Evolutionary conservation across 768 basidiomycete genomes (phyloP).

Genomic region (Neoboletus magnificus): DNA sequence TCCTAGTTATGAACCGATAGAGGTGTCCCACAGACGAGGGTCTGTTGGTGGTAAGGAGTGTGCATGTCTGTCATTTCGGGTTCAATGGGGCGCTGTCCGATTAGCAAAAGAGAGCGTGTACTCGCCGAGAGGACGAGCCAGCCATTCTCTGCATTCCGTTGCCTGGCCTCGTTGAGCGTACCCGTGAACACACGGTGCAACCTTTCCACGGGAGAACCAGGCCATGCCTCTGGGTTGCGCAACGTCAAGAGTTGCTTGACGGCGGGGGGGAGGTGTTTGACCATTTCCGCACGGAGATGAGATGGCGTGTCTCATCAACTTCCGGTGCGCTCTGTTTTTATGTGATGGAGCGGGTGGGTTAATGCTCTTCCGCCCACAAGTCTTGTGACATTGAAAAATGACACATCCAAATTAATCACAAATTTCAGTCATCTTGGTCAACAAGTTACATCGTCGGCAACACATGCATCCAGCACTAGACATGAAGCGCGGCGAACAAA

Average conservation of each 20-base stretch:
- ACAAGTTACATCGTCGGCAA: constrained; percentile 21
- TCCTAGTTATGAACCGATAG: constrained; percentile 71
- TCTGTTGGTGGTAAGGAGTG: constrained; percentile 77
- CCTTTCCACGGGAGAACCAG: constrained; percentile 51
- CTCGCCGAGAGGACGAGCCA: constrained; percentile 80
- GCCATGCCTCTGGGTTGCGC: constrained; percentile 58
- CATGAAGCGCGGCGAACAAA: constrained; percentile 12
- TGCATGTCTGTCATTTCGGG: constrained; percentile 62
- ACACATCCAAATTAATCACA: not conserved
- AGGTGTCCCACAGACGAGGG: constrained; percentile 77
- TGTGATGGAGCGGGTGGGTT: constrained; percentile 1
- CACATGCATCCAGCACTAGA: constrained; percentile 21
- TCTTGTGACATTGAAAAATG: too few species aligned
- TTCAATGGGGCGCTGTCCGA: constrained; percentile 22
- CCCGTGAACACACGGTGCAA: constrained; percentile 55
- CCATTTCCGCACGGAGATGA: constrained; percentile 20
- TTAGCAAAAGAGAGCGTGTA: constrained; percentile 13
- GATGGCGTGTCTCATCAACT: not conserved
- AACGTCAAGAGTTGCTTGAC: constrained; percentile 72
- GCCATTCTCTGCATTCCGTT: constrained; percentile 64
- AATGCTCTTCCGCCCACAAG: not conserved
- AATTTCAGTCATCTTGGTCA: constrained; percentile 17
- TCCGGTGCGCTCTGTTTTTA: constrained; percentile 5
- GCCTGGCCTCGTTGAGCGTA: constrained; percentile 64
- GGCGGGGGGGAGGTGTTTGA: constrained; percentile 53